These are phyloP conservation scores for Fusarium subglutinans DNA, from an alignment of 2,329 filamentous ascomycete species.

Conservation along the genomic window DNA sequence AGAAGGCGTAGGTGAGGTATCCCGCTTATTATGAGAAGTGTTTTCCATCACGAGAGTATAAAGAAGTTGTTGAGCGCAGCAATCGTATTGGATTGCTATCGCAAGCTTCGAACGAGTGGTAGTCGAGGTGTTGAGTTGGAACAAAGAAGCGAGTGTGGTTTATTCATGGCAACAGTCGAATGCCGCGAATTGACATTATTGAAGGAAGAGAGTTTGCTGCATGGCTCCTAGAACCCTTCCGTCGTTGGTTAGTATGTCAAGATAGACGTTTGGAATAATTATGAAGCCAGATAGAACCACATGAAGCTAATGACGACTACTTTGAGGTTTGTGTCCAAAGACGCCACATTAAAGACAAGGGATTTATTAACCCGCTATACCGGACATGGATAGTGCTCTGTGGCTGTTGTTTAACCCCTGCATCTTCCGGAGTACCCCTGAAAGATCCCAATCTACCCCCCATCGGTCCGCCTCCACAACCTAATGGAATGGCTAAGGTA, in stretches of 20 bases:
- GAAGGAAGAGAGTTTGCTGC: neutral
- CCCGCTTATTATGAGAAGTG: neutral
- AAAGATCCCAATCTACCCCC: conserved; percentile 15
- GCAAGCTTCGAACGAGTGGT: neutral
- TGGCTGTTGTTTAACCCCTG: conserved; percentile 30
- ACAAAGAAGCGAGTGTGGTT: neutral
- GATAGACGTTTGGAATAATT: neutral
- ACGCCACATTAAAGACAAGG: conserved; percentile 12
- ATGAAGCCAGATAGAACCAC: conserved; percentile 19
- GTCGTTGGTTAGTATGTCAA: neutral
- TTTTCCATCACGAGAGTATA: conserved; percentile 28
- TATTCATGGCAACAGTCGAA: conserved; percentile 8
- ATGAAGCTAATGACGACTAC: conserved; percentile 28
- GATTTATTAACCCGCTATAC: neutral
- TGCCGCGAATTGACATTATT: conserved; percentile 11
- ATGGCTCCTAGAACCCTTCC: neutral
- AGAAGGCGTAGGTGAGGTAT: conserved; percentile 27
- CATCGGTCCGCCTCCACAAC: conserved; percentile 25
- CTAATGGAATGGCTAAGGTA: conserved; percentile 2
- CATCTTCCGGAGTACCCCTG: conserved; percentile 33
- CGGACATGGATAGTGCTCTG: conserved; percentile 16
- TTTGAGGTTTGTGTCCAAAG: conserved; percentile 3
- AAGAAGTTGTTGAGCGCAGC: neutral
- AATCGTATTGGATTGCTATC: neutral
- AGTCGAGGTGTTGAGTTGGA: neutral